Evolutionary conservation across 129 eudicot species (phyloP), one percentile per base, ranked within the genome.

Genomic region (Silybum marianum): DNA sequence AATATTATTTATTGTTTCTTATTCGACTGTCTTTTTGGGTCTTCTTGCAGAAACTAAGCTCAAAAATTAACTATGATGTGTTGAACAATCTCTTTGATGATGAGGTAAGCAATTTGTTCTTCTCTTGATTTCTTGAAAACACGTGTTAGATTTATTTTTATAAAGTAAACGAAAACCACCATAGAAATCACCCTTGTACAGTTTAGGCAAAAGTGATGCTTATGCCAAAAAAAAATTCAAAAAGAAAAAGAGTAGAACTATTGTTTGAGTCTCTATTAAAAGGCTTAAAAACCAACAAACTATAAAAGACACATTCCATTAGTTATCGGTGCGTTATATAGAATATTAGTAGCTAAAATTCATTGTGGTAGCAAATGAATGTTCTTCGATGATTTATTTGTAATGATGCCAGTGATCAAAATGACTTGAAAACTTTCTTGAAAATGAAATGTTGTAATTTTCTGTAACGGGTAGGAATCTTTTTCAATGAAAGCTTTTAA

Each of bases 11-110:
- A 22, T 10, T 54, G 26, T 32, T 80, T 36, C 71, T 71, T 71
- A 72, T 71, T 34, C 18, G 13, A 4, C 6, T 30, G 4, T 54
- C 19, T 81, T 39, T 40, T 51, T 77, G 6, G 34, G 32, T 51
- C 7, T 72, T 81, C 14, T 23, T 87, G 82, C 91, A 90, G 97
- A 82, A 74, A 66, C 83, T 87, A 13, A 80, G 93, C 75, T 85
- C 95, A 69, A 92, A 88, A 76, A 84, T 92, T 80, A 90, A 85
- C 36, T 85, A 82, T 51, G 97, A 84, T 18, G 85, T 38, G 44
- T 72, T 90, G 87, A 84, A 78, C 24, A 21, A 78, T 58, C 84
- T 93, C 30, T 89, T 90, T 72, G 91, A 77, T 51, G 93, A 87
- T 32, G 58, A 89, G 83, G 97, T 93, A 90, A 81, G 95, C 80